These are phyloP conservation scores for Globisporangium rhizosaccharum DNA, from an alignment of 352 stramenopile genomes.

Conservation along the genomic window DNA sequence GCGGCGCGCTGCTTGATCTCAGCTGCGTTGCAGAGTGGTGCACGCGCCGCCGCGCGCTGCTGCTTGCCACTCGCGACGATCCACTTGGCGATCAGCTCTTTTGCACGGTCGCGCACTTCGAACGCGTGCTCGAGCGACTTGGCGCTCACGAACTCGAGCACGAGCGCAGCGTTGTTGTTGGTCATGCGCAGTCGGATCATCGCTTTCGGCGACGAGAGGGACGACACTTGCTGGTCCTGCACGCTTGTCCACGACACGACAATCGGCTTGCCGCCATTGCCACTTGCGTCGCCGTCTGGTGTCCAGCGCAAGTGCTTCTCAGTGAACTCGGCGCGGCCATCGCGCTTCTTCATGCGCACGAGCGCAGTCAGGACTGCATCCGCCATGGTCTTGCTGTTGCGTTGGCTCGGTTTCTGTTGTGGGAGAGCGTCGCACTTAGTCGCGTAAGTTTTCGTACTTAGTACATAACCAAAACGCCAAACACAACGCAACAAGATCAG, in stretches of 20 bases:
- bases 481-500: not conserved
- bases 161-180: conserved; percentile 48
- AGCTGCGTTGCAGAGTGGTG: conserved; percentile 54
- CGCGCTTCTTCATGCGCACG: conserved; percentile 80
- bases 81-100: conserved; percentile 54
- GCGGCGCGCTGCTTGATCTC: conserved; percentile 84
- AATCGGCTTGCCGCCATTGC: conserved; percentile 24
- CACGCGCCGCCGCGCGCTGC: conserved; percentile 7
- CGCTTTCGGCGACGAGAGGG: conserved; percentile 58
- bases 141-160: conserved; percentile 61
- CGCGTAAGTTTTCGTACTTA: too few relatives aligned
- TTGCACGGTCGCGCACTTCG: conserved; percentile 58
- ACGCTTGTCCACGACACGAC: conserved; percentile 62
- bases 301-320: conserved; percentile 56
- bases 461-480: too few relatives aligned
- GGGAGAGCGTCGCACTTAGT: too few relatives aligned
- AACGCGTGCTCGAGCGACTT: conserved; percentile 61
- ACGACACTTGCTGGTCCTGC: conserved; percentile 81
- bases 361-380: conserved; percentile 32
- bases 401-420: not conserved
- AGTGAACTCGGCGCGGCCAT: conserved; percentile 55
- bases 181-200: conserved; percentile 76
- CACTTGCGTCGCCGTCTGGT: conserved; percentile 18
- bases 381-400: conserved; percentile 1
- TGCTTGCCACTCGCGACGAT: conserved; percentile 38